A percentile compares a stretch with the other conserved stretches of the same genome.
These are phyloP conservation scores for Aspergillus ibericus DNA, from an alignment of 2,329 filamentous ascomycete species.

Conservation along the genomic window DNA sequence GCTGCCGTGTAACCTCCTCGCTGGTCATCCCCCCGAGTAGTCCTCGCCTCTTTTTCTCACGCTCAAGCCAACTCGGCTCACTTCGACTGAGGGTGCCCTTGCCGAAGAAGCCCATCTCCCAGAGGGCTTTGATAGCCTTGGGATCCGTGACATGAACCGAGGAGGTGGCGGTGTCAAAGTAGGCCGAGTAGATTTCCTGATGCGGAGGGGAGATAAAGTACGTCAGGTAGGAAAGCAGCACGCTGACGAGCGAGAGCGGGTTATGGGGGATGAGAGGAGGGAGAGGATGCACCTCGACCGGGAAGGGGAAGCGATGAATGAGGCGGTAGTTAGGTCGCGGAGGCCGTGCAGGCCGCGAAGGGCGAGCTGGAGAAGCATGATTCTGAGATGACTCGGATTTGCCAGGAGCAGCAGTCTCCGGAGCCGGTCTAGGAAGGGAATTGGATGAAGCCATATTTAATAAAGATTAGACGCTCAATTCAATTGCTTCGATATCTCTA, in stretches of 20 bases:
- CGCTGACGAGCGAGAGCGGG: constrained; percentile 79
- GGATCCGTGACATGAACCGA: constrained; percentile 82
- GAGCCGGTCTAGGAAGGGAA: constrained; percentile 15
- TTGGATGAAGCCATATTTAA: constrained; percentile 31
- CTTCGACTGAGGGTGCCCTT: constrained; percentile 91
- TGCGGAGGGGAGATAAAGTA: constrained; percentile 67
- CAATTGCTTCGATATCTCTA: constrained; percentile 23
- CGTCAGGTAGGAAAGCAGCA: constrained; percentile 73
- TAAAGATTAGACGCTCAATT: constrained; percentile 21
- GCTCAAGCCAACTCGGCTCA: constrained; percentile 88
- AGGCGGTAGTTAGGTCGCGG: constrained; percentile 61
- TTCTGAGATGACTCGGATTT: constrained; percentile 18
- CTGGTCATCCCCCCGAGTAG: constrained; percentile 67
- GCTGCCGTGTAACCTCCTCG: constrained; percentile 74
- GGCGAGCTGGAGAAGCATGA: constrained; percentile 24
- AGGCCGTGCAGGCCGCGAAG: constrained; percentile 31
- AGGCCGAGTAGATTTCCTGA: constrained; percentile 65
- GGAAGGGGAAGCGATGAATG: constrained; percentile 79
- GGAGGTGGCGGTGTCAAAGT: constrained; percentile 77
- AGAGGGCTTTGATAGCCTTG: constrained; percentile 73
- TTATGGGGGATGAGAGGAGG: constrained; percentile 90
- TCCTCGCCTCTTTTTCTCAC: constrained; percentile 72
- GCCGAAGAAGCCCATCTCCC: constrained; percentile 97
- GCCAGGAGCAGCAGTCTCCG: constrained; percentile 11
- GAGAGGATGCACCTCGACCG: constrained; percentile 77